Evolutionary conservation across 805 yeast genomes (phyloP).

Genomic region (Debaryomyces tyrocola): DNA sequence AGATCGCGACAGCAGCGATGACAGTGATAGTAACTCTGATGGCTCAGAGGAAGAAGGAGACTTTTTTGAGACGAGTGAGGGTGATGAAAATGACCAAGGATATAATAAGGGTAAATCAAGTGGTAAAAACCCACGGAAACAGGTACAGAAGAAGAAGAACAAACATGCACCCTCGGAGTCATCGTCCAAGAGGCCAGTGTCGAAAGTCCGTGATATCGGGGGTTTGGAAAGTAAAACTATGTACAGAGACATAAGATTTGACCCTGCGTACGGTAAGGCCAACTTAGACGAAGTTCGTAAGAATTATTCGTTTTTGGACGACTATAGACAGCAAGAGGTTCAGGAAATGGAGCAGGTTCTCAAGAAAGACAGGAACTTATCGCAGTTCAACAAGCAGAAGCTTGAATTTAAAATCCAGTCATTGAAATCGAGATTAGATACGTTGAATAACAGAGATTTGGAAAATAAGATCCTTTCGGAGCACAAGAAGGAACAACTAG

Average conservation of each 20-base stretch:
- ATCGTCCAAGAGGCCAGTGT: slow-evolving; percentile 70
- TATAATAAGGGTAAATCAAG: not conserved
- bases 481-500: slow-evolving; percentile 52
- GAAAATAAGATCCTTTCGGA: slow-evolving; percentile 64
- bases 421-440: slow-evolving; percentile 63
- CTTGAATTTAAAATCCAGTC: slow-evolving; percentile 61
- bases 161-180: slow-evolving; percentile 90
- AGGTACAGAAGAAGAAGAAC: slow-evolving; percentile 35
- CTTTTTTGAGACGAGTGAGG: not conserved
- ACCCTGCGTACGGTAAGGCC: slow-evolving; percentile 84
- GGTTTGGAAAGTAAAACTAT: slow-evolving; percentile 54
- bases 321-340: slow-evolving; percentile 77
- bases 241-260: slow-evolving; percentile 85
- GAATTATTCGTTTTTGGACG: slow-evolving; percentile 83
- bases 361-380: slow-evolving; percentile 51
- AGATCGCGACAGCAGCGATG: slow-evolving; percentile 7
- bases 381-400: slow-evolving; percentile 48
- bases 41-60: not conserved
- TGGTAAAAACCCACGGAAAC: slow-evolving; percentile 17
- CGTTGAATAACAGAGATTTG: slow-evolving; percentile 71
- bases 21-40: slow-evolving; percentile 7
- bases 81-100: not conserved
- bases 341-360: slow-evolving; percentile 54
- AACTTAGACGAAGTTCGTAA: slow-evolving; percentile 66
- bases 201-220: slow-evolving; percentile 71